Evolutionary conservation across 768 basidiomycete species (phyloP), one percentile per base, ranked within the genome.

Genomic region (Jaapia argillacea): DNA sequence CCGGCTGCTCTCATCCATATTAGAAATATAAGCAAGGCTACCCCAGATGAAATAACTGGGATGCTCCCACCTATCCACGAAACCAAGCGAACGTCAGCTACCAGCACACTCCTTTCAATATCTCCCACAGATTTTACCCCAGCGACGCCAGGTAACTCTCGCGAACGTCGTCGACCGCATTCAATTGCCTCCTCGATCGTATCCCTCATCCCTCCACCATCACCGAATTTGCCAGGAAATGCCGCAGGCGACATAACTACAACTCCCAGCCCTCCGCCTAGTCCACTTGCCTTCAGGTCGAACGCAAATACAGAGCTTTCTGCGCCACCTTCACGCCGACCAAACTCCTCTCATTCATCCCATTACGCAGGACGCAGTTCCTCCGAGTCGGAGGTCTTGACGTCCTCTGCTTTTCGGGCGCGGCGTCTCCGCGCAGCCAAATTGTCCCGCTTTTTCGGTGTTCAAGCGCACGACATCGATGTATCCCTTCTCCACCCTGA

Each of bases 391-490:
- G 31, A 38, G 40, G 13, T 7, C 21, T 20, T n/a, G 10, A 10
- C 37, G 7, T 43, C 42, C 24, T 46, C 44, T n/a, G 37, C 50
- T 26, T 60, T 63, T 51, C 54, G 51, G 22, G 52, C 51, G 46
- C 65, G 69, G 28, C 59, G 69, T n/a, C 55, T 66, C 5, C 69
- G 74, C 24, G 68, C 68, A n/a, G 69, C 67, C 45, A 79, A 78
- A 55, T 57, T 79, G 33, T 64, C 72, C 21, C 69, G 68, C 36
- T 77, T 79, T 58, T 78, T 78, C 54, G 75, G 76, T 12, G 75
- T 77, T 24, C 64, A 58, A 22, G 69, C 68, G 49, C 59, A 68
- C 42, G 70, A 73, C 48, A 60, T 79, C 23, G 56, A 33, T 16
- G 10, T 16, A 16, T 10, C 31, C 10, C 31, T 10, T 16, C 10